Conservation (phyloP, 2,329 filamentous ascomycete species). For the Talaromyces sp. region DNA sequence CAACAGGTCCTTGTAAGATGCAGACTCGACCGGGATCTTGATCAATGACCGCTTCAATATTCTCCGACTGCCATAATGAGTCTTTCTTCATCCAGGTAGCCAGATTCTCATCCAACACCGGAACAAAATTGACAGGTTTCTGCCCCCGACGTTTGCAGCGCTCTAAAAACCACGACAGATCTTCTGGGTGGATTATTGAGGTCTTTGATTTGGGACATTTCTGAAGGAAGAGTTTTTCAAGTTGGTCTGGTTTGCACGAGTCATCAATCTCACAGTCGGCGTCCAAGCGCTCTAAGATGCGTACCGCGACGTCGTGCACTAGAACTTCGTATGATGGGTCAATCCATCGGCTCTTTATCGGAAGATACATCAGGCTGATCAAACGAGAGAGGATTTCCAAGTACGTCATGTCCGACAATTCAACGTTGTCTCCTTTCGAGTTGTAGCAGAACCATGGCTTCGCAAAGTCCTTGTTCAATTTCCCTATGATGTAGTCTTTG, state of each 20-base stretch:
- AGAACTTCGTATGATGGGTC: slow-evolving; percentile 77
- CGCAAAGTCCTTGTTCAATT: slow-evolving; percentile 91
- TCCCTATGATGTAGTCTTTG: slow-evolving; percentile 74
- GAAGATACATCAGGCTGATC: slow-evolving; percentile 86
- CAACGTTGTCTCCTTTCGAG: slow-evolving; percentile 72
- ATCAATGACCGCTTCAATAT: slow-evolving; percentile 88
- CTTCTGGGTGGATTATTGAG: neutral
- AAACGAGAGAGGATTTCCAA: slow-evolving; percentile 79
- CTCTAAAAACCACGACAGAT: neutral
- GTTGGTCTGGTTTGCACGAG: neutral
- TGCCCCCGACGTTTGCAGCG: slow-evolving; percentile 79
- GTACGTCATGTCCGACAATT: slow-evolving; percentile 95
- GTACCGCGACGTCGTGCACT: slow-evolving; percentile 74
- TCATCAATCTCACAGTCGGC: neutral
- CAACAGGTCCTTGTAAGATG: slow-evolving; percentile 94
- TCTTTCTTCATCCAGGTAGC: slow-evolving; percentile 99
- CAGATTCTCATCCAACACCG: slow-evolving; percentile 88
- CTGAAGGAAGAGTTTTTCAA: neutral
- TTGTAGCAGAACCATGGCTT: slow-evolving; percentile 96
- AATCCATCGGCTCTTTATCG: slow-evolving; percentile 75
- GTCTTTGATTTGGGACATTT: neutral
- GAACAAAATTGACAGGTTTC: slow-evolving; percentile 96
- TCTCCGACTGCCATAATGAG: slow-evolving; percentile 97
- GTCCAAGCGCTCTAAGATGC: neutral
- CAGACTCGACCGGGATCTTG: slow-evolving; percentile 95